These are phyloP conservation scores for Schizophyllum amplum DNA, from an alignment of 1,284 basidiomycete species.

Conservation along the genomic window DNA sequence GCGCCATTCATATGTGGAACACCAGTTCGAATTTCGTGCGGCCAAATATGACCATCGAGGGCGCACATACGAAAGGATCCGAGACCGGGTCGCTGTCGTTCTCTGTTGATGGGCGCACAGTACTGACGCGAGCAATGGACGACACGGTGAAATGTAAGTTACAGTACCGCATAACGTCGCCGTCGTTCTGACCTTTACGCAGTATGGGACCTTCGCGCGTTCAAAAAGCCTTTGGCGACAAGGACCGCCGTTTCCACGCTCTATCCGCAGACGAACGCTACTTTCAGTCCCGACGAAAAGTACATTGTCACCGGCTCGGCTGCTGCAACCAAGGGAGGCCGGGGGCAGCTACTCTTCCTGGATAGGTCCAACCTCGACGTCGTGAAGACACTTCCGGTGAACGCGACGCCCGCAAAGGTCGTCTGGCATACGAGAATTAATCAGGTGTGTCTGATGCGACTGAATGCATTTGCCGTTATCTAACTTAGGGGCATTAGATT, in stretches of 20 bases:
- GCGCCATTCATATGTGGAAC: slow-evolving; percentile 90
- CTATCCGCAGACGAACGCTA: slow-evolving; percentile 87
- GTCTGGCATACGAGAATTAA: slow-evolving; percentile 97
- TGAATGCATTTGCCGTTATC: slow-evolving; percentile 7
- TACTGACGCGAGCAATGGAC: slow-evolving; percentile 81
- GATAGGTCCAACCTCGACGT: slow-evolving; percentile 60
- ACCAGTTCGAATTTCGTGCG: slow-evolving; percentile 87
- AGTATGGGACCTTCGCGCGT: slow-evolving; percentile 92
- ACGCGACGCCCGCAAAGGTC: slow-evolving; percentile 78
- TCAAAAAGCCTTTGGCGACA: slow-evolving; percentile 81
- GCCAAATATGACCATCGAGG: slow-evolving; percentile 79
- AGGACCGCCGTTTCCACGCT: slow-evolving; percentile 60
- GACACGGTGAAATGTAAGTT: slow-evolving; percentile 88
- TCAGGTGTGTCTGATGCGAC: slow-evolving; percentile 46
- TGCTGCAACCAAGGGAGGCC: slow-evolving; percentile 52
- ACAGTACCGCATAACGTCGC: slow-evolving; percentile 6
- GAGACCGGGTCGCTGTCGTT: slow-evolving; percentile 84
- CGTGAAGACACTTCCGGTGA: slow-evolving; percentile 57
- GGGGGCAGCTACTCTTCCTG: slow-evolving; percentile 72
- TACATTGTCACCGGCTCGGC: slow-evolving; percentile 79
- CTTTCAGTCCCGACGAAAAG: slow-evolving; percentile 89
- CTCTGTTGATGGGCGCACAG: slow-evolving; percentile 72
- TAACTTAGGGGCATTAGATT: slow-evolving; percentile 42
- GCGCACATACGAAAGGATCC: slow-evolving; percentile 76
- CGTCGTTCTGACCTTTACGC: slow-evolving; percentile 14